Evolutionary conservation across 2,329 filamentous ascomycete genomes (phyloP).

Genomic region (Neobulgaria alba): DNA sequence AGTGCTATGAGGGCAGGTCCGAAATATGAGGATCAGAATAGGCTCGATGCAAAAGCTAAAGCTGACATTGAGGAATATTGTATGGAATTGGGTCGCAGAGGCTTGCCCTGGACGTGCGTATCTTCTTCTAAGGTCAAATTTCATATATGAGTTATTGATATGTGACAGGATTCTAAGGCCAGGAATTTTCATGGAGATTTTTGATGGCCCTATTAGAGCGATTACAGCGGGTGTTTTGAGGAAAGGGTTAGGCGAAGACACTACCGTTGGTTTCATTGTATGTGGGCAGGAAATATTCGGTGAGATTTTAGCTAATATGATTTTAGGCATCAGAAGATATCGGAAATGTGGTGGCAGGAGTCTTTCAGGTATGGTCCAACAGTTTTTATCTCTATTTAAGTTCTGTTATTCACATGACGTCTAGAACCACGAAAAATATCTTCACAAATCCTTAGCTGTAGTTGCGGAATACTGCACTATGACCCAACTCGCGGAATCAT

Average conservation of each 20-base stretch:
- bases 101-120: constrained; percentile 18
- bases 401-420: not conserved
- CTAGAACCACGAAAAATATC: constrained; percentile 13
- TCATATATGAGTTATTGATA: not conserved
- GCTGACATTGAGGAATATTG: constrained; percentile 40
- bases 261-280: constrained; percentile 9
- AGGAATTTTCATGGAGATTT: constrained; percentile 46
- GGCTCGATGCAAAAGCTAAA: constrained; percentile 42
- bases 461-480: constrained; percentile 12
- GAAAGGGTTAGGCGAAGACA: constrained; percentile 12
- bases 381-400: not conserved
- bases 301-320: no score
- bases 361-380: constrained; percentile 12
- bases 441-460: constrained; percentile 6
- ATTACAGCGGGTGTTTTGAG: constrained; percentile 12
- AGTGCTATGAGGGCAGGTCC: constrained; percentile 52
- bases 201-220: constrained; percentile 12
- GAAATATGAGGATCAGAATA: constrained; percentile 34
- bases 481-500: constrained; percentile 10
- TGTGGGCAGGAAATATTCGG: no score
- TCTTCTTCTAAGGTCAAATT: not conserved
- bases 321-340: constrained; percentile 16
- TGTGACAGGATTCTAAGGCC: constrained; percentile 39
- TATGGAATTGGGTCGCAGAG: constrained; percentile 10
- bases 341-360: constrained; percentile 15